These are phyloP conservation scores for Forsythia suspensa DNA, from an alignment of 257 asterid genomes.

Conservation along the genomic window DNA sequence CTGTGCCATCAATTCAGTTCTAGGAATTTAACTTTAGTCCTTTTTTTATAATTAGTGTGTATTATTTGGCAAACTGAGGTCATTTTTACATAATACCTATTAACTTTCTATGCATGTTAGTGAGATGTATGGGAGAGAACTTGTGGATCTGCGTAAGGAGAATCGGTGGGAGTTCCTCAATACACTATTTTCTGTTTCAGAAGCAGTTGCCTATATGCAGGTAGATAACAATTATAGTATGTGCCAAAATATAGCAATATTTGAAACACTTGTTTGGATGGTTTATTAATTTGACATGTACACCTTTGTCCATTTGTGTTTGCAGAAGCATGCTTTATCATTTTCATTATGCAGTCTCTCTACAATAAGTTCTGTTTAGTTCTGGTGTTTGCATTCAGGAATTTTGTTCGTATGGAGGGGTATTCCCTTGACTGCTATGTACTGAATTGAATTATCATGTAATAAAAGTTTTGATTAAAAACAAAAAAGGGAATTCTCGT, in stretches of 20 bases:
- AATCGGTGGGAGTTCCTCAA: conserved; percentile 84
- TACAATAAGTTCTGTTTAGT: neutral
- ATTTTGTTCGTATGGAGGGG: neutral
- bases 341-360: neutral
- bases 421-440: neutral
- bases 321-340: neutral
- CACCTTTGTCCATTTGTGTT: conserved; percentile 1
- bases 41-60: conserved; percentile 18
- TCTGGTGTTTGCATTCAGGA: neutral
- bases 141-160: conserved; percentile 87
- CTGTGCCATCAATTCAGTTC: conserved; percentile 9
- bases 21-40: conserved; percentile 12
- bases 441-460: neutral
- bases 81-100: conserved; percentile 25
- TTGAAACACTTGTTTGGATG: conserved; percentile 9
- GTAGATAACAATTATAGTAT: conserved; percentile 31
- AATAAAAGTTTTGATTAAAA: neutral
- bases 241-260: neutral
- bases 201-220: conserved; percentile 97
- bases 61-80: conserved; percentile 22
- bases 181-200: conserved; percentile 88
- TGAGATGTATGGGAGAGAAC: conserved; percentile 92
- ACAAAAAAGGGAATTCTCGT: neutral
- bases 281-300: neutral
- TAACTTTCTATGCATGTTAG: conserved; percentile 49